phyloP scores from a whole-genome alignment of 2,329 filamentous ascomycete genomes.

The Ceratocystis cubensis region DNA sequence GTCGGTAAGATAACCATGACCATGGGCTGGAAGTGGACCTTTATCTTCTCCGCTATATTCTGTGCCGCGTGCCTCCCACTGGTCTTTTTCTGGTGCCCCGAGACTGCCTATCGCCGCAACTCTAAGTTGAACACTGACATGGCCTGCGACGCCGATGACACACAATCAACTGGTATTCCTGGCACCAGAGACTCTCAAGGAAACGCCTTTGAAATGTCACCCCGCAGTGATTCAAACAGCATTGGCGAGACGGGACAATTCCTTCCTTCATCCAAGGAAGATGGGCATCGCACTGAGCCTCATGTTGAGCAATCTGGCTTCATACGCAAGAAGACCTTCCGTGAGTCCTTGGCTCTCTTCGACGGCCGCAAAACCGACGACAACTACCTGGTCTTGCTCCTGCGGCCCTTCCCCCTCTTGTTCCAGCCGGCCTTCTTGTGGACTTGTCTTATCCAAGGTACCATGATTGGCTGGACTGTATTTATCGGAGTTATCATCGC shows the following conservation, averaged over 20 bases:
- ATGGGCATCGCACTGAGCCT: neutral
- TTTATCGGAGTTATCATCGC: constrained; percentile 76
- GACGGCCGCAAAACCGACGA: constrained; percentile 74
- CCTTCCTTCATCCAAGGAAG: neutral
- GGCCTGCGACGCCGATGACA: constrained; percentile 28
- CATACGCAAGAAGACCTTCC: constrained; percentile 45
- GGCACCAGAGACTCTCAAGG: neutral
- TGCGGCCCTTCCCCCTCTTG: constrained; percentile 73
- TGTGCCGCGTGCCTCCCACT: constrained; percentile 55
- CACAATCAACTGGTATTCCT: neutral
- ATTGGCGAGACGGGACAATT: neutral
- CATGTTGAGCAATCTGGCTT: neutral
- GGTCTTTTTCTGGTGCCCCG: constrained; percentile 68
- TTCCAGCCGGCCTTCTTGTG: constrained; percentile 77
- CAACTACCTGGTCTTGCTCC: constrained; percentile 48
- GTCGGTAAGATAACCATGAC: constrained; percentile 71
- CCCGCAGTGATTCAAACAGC: constrained; percentile 3
- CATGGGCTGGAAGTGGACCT: constrained; percentile 77
- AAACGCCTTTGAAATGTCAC: constrained; percentile 4
- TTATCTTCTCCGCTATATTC: constrained; percentile 82
- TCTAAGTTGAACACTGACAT: constrained; percentile 56
- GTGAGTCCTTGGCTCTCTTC: constrained; percentile 54
- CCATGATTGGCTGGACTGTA: constrained; percentile 90
- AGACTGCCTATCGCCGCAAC: constrained; percentile 60
- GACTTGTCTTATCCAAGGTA: constrained; percentile 67